A percentile compares a stretch with the other conserved stretches of the same genome.
Evolutionary conservation across 768 basidiomycete species (phyloP).

Genomic region (Arthromyces matolae): DNA sequence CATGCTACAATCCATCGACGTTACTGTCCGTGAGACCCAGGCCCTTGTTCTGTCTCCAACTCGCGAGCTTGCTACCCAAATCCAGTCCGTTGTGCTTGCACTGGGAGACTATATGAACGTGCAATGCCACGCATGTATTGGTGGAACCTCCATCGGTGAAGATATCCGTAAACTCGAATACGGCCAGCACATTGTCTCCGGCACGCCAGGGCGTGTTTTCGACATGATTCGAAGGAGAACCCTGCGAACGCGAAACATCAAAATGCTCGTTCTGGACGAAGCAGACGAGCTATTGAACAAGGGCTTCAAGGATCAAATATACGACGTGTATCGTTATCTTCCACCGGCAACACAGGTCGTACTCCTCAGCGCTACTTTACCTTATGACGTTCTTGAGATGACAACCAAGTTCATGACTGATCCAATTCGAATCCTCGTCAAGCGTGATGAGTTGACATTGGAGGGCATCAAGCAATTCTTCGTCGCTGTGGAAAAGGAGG

Average conservation of each 20-base stretch:
- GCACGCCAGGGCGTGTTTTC: conserved; percentile 96
- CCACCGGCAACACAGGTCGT: conserved; percentile 98
- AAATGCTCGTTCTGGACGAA: conserved; percentile 94
- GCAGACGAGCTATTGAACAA: conserved; percentile 96
- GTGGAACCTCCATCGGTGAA: conserved; percentile 95
- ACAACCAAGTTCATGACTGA: conserved; percentile 99
- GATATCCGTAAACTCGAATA: conserved; percentile 97
- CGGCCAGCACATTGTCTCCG: conserved; percentile 95
- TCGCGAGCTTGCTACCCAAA: conserved; percentile 98
- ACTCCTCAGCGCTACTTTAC: conserved; percentile 91
- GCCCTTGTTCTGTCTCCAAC: conserved; percentile 96
- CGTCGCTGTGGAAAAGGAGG: conserved; percentile 98
- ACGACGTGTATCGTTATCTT: conserved; percentile 96
- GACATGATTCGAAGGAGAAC: conserved; percentile 97
- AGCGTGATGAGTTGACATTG: conserved; percentile 97
- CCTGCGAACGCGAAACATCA: conserved; percentile 93
- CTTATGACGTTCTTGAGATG: conserved; percentile 97
- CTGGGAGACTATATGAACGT: conserved; percentile 99
- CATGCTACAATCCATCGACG: conserved; percentile 96
- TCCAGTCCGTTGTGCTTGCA: conserved; percentile 94
- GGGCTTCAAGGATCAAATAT: conserved; percentile 99
- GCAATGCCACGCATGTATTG: conserved; percentile 97
- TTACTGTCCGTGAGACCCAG: conserved; percentile 90
- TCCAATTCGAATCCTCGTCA: conserved; percentile 96
- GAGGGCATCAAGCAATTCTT: conserved; percentile 97